These are phyloP conservation scores for Cymbopogon flexuosus DNA, from an alignment of 202 grass and related monocot genomes.

Conservation along the genomic window DNA sequence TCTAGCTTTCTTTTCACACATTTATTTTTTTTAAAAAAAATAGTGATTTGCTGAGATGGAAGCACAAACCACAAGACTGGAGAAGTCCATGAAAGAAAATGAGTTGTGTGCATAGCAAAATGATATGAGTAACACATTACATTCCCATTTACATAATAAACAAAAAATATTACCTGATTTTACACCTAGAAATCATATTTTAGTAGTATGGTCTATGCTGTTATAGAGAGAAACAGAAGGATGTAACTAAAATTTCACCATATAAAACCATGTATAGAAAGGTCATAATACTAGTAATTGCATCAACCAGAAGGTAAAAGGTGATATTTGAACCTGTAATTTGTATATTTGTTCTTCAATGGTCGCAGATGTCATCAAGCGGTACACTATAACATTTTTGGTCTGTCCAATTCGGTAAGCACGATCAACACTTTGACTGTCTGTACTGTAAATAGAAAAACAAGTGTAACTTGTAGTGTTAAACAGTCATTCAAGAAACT, in stretches of 20 bases:
- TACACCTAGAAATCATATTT: background rate
- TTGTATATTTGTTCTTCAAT: conserved; percentile 99
- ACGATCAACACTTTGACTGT: conserved; percentile 91
- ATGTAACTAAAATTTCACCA: background rate
- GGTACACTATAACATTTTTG: conserved; percentile 86
- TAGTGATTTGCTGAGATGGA: background rate
- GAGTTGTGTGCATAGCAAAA: background rate
- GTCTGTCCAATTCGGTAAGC: conserved; percentile 93
- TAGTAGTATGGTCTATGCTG: background rate
- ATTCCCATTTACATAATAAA: background rate
- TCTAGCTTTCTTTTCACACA: background rate
- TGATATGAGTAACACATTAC: background rate
- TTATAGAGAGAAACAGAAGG: background rate
- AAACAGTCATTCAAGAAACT: background rate
- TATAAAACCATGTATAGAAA: background rate
- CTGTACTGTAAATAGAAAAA: conserved; percentile 56
- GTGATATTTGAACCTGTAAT: conserved; percentile 56
- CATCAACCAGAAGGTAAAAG: conserved; percentile 12
- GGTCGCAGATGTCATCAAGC: conserved; percentile 89
- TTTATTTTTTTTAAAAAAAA: background rate
- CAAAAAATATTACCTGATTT: background rate
- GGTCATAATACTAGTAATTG: background rate
- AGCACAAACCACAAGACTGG: background rate
- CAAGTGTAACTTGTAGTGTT: background rate
- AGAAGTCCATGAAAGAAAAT: background rate